Base-by-base conservation (phyloP, 108 stramenopile genomes). In the Discostella pseudostelligera region DNA sequence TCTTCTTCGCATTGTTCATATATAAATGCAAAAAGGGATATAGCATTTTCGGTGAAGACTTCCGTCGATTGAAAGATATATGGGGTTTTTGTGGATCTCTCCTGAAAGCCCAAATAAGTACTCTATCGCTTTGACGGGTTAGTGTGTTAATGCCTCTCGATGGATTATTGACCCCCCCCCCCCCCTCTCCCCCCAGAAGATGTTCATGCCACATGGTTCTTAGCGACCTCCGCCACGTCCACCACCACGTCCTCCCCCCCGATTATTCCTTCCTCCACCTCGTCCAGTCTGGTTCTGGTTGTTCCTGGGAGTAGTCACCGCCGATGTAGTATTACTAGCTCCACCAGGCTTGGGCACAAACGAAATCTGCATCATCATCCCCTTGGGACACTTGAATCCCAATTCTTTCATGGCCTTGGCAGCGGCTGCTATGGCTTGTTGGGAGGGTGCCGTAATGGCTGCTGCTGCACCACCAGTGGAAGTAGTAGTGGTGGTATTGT, bases 331-430 rank as follows among this genome's bases (percentile, higher is more conserved):
- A 16, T 24, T 29, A 16, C 20, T n/a, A 10, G 4, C 20, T 11
- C 19, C 45, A 12, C 13, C 32, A 12, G 53, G 50, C 59, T 70
- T 67, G 20, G 86, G 84, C 37, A 86, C 85, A 69, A 89, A 88
- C 7, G 83, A 71, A 69, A 92, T 84, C 57, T 88, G 83, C 82
- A 92, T 76, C 77, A 84, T 75, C 72, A 82, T 83, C 28, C 90
- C 90, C 50, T 67, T 70, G 14, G 91, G 91, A 35, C 84, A 51
- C 35, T 79, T 74, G 53, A 80, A 89, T 16, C 91, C 91, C 36
- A 66, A 69, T 9, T 72, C 69, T 60, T 83, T 80, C 88, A 92
- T 88, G 39, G 87, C 91, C 20, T 71, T 40, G 12, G 85, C 73
- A 3, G 91, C 91, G 0, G 88, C 91, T 1, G 70, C 67, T 20